phyloP scores from a whole-genome alignment of 2,329 filamentous ascomycete genomes.

The Didymella sp. region DNA sequence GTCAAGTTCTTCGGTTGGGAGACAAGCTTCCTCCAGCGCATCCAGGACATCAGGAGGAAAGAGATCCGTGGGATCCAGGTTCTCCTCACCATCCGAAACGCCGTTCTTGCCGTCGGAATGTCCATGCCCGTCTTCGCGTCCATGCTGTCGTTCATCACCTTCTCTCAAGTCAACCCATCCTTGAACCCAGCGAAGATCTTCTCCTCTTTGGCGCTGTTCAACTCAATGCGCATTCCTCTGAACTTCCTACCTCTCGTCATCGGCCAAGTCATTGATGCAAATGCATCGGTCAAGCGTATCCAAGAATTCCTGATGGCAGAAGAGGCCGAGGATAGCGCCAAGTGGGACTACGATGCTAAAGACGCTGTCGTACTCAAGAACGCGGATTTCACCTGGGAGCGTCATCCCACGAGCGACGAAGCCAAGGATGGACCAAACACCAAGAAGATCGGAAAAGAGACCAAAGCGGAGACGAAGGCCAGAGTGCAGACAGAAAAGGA shows the following conservation, averaged over 20 bases:
- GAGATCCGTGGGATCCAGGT: conserved; percentile 88
- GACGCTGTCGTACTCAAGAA: conserved; percentile 71
- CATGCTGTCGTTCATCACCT: conserved; percentile 92
- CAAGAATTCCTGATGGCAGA: conserved; percentile 88
- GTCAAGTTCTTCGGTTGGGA: conserved; percentile 99
- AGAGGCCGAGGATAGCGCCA: conserved; percentile 77
- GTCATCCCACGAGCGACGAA: conserved; percentile 61
- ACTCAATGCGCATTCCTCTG: conserved; percentile 85
- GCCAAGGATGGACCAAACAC: conserved; percentile 48
- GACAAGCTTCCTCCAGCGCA: conserved; percentile 78
- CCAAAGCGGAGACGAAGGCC: conserved; percentile 48
- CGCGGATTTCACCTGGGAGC: conserved; percentile 89
- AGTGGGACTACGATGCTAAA: conserved; percentile 60
- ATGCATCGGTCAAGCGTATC: conserved; percentile 82
- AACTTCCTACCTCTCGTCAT: conserved; percentile 89
- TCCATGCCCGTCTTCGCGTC: conserved; percentile 92
- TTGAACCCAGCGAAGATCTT: conserved; percentile 82
- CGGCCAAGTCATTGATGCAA: conserved; percentile 88
- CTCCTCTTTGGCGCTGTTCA: conserved; percentile 93
- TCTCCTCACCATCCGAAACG: conserved; percentile 82
- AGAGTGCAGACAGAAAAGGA: conserved; percentile 29
- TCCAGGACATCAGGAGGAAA: conserved; percentile 73
- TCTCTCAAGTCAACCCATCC: conserved; percentile 66
- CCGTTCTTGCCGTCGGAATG: conserved; percentile 82
- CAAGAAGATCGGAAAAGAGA: conserved; percentile 58